These are phyloP conservation scores for Malassezia vespertilionis DNA, from an alignment of 1,284 basidiomycete genomes.

Conservation along the genomic window DNA sequence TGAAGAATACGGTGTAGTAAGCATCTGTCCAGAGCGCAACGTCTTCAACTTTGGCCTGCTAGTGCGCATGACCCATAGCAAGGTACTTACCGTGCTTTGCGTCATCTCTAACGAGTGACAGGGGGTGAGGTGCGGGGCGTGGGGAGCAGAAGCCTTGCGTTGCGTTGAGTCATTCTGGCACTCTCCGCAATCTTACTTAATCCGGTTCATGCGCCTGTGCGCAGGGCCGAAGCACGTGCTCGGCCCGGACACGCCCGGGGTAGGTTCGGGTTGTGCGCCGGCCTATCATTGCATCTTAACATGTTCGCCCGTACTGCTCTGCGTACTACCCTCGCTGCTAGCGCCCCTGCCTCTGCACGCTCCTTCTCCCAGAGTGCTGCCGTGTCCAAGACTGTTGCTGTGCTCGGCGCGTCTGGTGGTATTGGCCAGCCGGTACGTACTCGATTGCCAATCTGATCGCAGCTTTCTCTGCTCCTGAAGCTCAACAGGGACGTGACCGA, in stretches of 20 bases:
- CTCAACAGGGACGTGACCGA: constrained; percentile 67
- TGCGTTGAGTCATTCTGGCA: too few relatives aligned
- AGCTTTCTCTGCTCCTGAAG: constrained; percentile 73
- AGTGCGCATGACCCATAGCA: too few relatives aligned
- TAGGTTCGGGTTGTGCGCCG: background rate
- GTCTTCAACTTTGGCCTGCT: too few relatives aligned
- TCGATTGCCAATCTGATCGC: background rate
- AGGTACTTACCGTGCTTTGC: too few relatives aligned
- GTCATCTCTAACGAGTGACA: too few relatives aligned
- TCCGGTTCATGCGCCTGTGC: background rate
- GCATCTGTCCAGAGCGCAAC: too few relatives aligned
- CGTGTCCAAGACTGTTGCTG: constrained; percentile 68
- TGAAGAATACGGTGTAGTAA: too few relatives aligned
- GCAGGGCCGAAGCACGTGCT: too few relatives aligned
- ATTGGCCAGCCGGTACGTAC: constrained; percentile 60
- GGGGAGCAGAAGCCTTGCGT: too few relatives aligned
- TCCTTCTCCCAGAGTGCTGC: constrained; percentile 67
- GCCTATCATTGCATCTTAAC: too few relatives aligned
- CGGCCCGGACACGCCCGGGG: background rate
- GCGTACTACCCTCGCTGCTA: constrained; percentile 23
- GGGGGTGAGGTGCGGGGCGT: too few relatives aligned
- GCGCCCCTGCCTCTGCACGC: constrained; percentile 48
- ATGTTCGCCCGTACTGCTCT: constrained; percentile 34
- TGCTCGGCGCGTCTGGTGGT: constrained; percentile 71
- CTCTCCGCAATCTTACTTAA: too few relatives aligned